Conservation (phyloP, 2,329 filamentous ascomycete genomes). For the Dryadomyces sulphureus region DNA sequence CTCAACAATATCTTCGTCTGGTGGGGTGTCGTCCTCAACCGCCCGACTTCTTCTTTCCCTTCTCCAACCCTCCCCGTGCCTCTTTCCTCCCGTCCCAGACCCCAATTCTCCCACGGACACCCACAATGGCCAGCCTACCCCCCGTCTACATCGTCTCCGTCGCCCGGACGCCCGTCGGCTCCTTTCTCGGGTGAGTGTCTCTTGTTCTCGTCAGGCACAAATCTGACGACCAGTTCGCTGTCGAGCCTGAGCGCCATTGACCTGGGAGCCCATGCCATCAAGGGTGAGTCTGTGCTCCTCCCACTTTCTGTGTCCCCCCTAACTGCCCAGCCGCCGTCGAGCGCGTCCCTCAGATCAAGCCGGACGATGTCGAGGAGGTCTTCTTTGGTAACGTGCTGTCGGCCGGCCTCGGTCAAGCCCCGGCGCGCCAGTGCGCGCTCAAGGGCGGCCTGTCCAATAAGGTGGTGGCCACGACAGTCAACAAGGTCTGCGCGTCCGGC, state of each 20-base stretch:
- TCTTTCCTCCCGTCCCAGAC: not conserved
- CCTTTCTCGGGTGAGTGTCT: slow-evolving; percentile 68
- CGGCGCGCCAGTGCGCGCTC: slow-evolving; percentile 86
- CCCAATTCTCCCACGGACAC: not conserved
- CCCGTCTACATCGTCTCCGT: slow-evolving; percentile 93
- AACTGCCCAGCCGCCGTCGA: slow-evolving; percentile 52
- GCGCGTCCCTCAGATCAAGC: slow-evolving; percentile 72
- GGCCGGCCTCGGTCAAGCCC: slow-evolving; percentile 90
- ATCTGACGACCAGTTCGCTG: slow-evolving; percentile 48
- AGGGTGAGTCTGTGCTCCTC: slow-evolving; percentile 40
- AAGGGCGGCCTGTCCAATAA: slow-evolving; percentile 69
- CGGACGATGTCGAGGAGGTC: slow-evolving; percentile 85
- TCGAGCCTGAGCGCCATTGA: slow-evolving; percentile 76
- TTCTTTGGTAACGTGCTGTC: slow-evolving; percentile 98
- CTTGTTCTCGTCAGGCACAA: not conserved
- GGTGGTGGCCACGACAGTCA: slow-evolving; percentile 81
- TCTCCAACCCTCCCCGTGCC: not conserved
- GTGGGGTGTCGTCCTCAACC: not conserved
- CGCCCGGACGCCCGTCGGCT: slow-evolving; percentile 80
- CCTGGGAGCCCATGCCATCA: slow-evolving; percentile 83
- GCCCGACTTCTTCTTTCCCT: no score
- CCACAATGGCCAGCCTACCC: slow-evolving; percentile 62
- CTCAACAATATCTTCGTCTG: not conserved
- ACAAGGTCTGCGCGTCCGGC: slow-evolving; percentile 96
- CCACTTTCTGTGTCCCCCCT: not conserved